Evolutionary conservation across 108 stramenopile genomes (phyloP).

Genomic region (Nitzschia sp.): DNA sequence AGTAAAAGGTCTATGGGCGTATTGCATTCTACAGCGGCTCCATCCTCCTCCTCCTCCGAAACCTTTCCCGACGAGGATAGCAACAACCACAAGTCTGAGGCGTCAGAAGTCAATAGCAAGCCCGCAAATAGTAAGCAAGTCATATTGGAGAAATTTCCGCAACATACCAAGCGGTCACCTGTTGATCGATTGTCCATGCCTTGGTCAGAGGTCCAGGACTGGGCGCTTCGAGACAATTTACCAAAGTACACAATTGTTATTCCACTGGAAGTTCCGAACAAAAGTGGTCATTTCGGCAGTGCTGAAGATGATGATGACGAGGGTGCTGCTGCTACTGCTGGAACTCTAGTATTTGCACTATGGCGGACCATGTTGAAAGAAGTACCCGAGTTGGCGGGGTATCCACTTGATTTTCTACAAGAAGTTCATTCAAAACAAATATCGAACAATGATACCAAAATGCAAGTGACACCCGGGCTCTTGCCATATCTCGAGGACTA

Average conservation of each 20-base stretch:
- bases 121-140: too few species aligned
- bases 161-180: background rate
- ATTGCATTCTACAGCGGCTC: slow-evolving; percentile 1
- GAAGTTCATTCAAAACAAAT: slow-evolving; percentile 19
- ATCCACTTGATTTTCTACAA: slow-evolving; percentile 64
- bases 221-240: slow-evolving; percentile 59
- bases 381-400: slow-evolving; percentile 68
- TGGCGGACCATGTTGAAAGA: slow-evolving; percentile 78
- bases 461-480: slow-evolving; percentile 31
- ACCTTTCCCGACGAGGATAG: background rate
- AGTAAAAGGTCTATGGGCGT: too few species aligned
- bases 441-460: background rate
- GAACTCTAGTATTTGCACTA: slow-evolving; percentile 38
- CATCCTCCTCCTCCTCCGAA: background rate
- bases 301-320: background rate
- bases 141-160: background rate
- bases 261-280: slow-evolving; percentile 17
- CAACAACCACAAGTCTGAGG: background rate
- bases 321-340: too few species aligned
- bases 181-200: slow-evolving; percentile 27
- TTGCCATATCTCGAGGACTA: slow-evolving; percentile 78
- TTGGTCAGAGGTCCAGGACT: slow-evolving; percentile 69
- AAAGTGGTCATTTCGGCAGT: background rate
- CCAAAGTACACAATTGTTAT: slow-evolving; percentile 56
- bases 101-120: too few species aligned